Base-by-base conservation (phyloP, 2,329 filamentous ascomycete species). In the Aspergillus sp. region DNA sequence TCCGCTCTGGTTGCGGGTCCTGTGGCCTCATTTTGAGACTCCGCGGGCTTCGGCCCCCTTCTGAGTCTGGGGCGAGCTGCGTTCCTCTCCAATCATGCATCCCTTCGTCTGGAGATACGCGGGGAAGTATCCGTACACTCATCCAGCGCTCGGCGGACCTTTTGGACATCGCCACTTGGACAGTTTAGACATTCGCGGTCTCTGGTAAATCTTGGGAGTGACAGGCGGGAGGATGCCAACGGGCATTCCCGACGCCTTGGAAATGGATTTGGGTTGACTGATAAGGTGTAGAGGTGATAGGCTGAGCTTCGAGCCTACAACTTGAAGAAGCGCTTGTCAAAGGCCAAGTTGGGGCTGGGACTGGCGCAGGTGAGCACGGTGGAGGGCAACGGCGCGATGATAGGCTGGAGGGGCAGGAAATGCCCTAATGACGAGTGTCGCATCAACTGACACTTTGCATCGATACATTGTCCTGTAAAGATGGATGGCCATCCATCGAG, bases 401-500 rank as follows among this genome's bases (percentile, higher is more conserved):
- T 53, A 59, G 56, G 49, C 28, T 19, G 38, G 31, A 41, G 22
- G 31, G 52, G 9, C 23, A 54, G 41, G 7, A 48, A 43, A 54
- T 58, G 48, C 57, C 57, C 57, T 59, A 59, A 59, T 47, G 49
- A 48, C 19, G 22, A 41, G n/a, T 19, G 41, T n/a, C 46, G 43
- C 47, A 60, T 60, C 58, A 60, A 60, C 59, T 60, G 59, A 57
- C 59, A 45, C 45, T 43, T 28, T 38, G 7, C 22, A 30, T 25
- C 22, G 46, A 48, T 48, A 28, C n/a, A 25, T 50, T 22, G 7
- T 48, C 45, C 19, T 11, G 28, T 15, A 15, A 50, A 31, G 28
- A 50, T 38, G 25, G n/a, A 41, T 43, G 28, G 17, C 23, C 23
- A 49, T 46, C 54, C 47, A 55, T 55, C n/a, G 43, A 55, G 43